Evolutionary conservation across 495 filamentous ascomycete species (phyloP), one percentile per base, ranked within the genome.

Genomic region (Parathielavia appendiculata): DNA sequence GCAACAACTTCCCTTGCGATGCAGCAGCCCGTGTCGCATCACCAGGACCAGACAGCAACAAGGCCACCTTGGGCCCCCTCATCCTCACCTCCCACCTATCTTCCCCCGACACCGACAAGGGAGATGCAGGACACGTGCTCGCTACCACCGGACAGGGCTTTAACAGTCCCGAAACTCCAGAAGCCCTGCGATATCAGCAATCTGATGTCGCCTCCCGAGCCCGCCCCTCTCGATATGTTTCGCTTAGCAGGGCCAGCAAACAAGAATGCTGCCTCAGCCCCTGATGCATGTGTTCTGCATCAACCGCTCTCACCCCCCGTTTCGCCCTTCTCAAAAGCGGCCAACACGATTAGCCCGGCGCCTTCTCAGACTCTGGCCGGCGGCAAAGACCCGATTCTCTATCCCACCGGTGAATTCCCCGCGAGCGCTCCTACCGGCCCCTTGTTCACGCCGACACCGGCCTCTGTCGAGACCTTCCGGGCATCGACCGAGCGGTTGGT

Each of bases 201-300:
- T 68, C 77, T 91, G 39, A 87, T 91, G 83, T 91, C 88, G 38
- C 88, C 88, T 22, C 88, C 88, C 47, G 86, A 89, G 66, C 73
- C 76, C 10, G 77, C 81, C 61, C 80, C 81, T 20, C 72, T 83
- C 50, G 86, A 90, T 46, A 81, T 66, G 46, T 89, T 88, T 70
- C 70, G 74, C 19, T 63, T 65, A 20, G 67, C 69, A 48, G 46
- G 56, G 20, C 17, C 66, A 62, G 60, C 75, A 58, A 65, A 65
- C 64, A 57, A 65, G 17, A 44, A 65, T 62, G 60, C 76, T 56
- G 63, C 69, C 61, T 56, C 70, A 59, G 35, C 58, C 66, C 40
- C 51, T 60, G 58, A 61, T 67, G 38, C 73, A 66, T 63, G 62
- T 65, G 64, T 76, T 73, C 63, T 75, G 73, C 69, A 81, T 32